phyloP scores from a whole-genome alignment of 108 stramenopile genomes.

The Pseudonitzschia delicatissima region DNA sequence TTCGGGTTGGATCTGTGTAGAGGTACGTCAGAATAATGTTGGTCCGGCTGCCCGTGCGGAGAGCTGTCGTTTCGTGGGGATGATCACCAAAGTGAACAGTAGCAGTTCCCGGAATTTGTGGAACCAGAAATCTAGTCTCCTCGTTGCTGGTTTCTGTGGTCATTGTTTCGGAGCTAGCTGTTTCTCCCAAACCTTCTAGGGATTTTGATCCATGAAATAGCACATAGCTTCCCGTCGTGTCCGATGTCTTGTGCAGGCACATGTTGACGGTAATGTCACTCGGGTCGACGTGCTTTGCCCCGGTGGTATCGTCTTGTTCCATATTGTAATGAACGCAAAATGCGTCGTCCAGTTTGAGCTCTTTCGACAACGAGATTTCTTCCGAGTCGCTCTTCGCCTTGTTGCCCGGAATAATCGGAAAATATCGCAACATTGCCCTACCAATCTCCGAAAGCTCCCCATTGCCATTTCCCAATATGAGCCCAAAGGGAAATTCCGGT shows the following conservation, averaged over 20 bases:
- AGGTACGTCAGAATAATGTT: slow-evolving; percentile 54
- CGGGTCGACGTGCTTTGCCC: slow-evolving; percentile 49
- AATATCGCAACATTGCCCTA: slow-evolving; percentile 19
- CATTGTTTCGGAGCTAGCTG: slow-evolving; percentile 5
- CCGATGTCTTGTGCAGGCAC: slow-evolving; percentile 40
- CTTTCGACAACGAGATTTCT: neutral
- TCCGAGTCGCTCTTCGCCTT: neutral
- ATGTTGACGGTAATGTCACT: slow-evolving; percentile 66
- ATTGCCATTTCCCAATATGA: slow-evolving; percentile 5
- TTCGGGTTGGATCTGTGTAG: slow-evolving; percentile 37
- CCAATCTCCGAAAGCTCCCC: slow-evolving; percentile 7
- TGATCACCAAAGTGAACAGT: slow-evolving; percentile 54
- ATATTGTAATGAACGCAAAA: slow-evolving; percentile 56
- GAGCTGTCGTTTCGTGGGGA: slow-evolving; percentile 45
- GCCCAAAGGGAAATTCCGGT: slow-evolving; percentile 37
- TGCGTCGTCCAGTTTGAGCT: slow-evolving; percentile 47
- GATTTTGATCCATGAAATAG: slow-evolving; percentile 46
- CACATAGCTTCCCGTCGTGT: slow-evolving; percentile 43
- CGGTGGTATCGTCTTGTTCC: slow-evolving; percentile 44
- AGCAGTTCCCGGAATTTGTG: slow-evolving; percentile 33
- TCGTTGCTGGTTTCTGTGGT: neutral
- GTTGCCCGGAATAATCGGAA: slow-evolving; percentile 18
- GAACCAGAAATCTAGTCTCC: slow-evolving; percentile 30
- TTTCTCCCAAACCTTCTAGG: neutral
- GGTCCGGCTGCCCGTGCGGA: slow-evolving; percentile 35